Evolutionary conservation across 345 rosid genomes (phyloP).

Genomic region (Ceriops decandra): DNA sequence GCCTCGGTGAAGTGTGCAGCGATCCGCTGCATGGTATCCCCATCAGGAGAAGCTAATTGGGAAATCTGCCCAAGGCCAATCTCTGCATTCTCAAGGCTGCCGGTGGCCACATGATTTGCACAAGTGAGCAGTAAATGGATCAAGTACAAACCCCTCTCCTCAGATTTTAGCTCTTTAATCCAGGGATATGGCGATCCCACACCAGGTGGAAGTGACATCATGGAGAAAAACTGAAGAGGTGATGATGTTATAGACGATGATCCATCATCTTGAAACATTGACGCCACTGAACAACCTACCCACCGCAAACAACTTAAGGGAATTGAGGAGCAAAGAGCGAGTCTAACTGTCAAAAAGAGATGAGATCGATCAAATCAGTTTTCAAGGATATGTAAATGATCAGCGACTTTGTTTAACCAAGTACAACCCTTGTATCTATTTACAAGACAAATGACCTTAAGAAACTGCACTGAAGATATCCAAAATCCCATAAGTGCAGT

Average conservation of each 20-base stretch:
- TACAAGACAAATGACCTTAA: not conserved
- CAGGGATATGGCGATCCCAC: constrained; percentile 68
- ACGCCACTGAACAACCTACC: constrained; percentile 22
- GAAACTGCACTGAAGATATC: not conserved
- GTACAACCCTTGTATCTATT: not conserved
- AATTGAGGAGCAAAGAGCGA: not conserved
- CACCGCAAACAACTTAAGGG: not conserved
- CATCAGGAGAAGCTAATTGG: constrained; percentile 69
- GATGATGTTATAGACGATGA: constrained; percentile 87
- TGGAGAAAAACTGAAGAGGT: constrained; percentile 74
- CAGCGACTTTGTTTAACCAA: too few species aligned
- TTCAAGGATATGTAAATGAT: not conserved
- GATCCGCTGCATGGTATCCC: constrained; percentile 95
- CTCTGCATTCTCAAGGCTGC: constrained; percentile 80
- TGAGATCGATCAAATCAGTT: constrained; percentile 5
- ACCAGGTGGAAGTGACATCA: constrained; percentile 58
- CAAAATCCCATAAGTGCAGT: not conserved
- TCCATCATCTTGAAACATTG: constrained; percentile 81
- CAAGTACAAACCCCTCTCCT: constrained; percentile 88
- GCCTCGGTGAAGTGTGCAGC: constrained; percentile 91
- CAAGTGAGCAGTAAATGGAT: constrained; percentile 86
- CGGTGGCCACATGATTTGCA: constrained; percentile 80
- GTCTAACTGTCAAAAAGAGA: not conserved
- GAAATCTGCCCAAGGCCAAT: constrained; percentile 82
- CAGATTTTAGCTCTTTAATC: constrained; percentile 83